Conservation (phyloP, 345 rosid genomes). For the Eucalyptus virginea region DNA sequence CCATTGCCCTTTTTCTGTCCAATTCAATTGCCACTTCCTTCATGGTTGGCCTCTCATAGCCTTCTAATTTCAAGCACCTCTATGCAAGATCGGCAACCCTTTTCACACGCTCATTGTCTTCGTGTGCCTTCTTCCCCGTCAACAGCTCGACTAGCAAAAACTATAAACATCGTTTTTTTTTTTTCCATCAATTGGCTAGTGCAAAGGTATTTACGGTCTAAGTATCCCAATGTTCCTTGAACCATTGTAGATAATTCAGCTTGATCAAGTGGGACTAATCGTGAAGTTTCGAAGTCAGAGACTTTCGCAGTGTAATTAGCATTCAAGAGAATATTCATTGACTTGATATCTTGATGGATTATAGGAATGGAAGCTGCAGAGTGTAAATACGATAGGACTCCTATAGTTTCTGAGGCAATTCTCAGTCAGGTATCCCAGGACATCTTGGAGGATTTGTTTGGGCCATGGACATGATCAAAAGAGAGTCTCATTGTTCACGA, state of each 20-base stretch:
- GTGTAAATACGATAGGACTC: conserved; percentile 22
- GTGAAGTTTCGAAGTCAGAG: conserved; percentile 30
- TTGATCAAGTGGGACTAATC: conserved; percentile 26
- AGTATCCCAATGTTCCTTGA: conserved; percentile 35
- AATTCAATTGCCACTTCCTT: conserved; percentile 8
- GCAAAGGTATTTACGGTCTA: conserved; percentile 26
- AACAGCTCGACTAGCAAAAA: conserved; percentile 21
- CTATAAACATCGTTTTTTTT: conserved; percentile 39
- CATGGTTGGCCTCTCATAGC: conserved; percentile 14
- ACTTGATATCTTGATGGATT: conserved; percentile 22
- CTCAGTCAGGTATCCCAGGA: conserved; percentile 14
- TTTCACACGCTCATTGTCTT: not conserved
- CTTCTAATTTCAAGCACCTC: conserved; percentile 1
- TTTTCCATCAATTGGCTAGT: conserved; percentile 10
- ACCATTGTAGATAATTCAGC: conserved; percentile 24
- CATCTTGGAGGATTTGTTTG: not conserved
- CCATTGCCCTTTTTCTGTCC: not conserved
- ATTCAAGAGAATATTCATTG: conserved; percentile 26
- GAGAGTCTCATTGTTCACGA: conserved; percentile 23
- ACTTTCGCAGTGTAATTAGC: conserved; percentile 18
- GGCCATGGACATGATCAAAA: conserved; percentile 15
- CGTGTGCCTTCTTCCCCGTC: conserved; percentile 12
- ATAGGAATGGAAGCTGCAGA: conserved; percentile 12
- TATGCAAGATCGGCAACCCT: not conserved
- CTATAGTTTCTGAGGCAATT: conserved; percentile 7